Base-by-base conservation (phyloP, 495 filamentous ascomycete genomes). In the Xylaria castorea region DNA sequence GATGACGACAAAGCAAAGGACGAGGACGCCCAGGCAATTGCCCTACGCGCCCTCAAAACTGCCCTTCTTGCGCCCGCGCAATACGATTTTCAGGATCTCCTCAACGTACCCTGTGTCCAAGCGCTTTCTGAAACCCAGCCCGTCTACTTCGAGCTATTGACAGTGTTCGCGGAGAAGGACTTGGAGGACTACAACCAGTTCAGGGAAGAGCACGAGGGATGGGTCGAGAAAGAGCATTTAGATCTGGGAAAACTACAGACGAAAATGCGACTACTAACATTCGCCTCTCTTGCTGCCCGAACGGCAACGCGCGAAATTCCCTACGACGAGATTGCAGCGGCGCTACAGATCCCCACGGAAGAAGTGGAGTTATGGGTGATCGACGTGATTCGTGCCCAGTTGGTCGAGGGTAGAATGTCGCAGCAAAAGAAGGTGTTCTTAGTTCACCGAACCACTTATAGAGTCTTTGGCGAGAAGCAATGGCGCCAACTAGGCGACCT, bases 351-450 rank as follows among this genome's bases (percentile, higher is more conserved):
- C 51, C 89, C 92, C 22, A 74, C 80, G 36, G 90, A 92, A 70
- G 94, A 98, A 58, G 93, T 97, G 12, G 96, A 99, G 87, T 92
- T 94, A 87, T 99, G 96, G 96, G 92, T 97, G 65, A 99, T 99
- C 74, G 97, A 99, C 81, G 94, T 95, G 63, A 97, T 99, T 82
- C 92, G 97, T 51, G 93, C 94, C 51, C 93, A 93, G 44, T 90
- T 99, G 25, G 92, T 98, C 65, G 96, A 99, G 85, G 96, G 96
- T 73, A 95, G 96, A 82, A 87, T 99, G 64, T 93, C 91, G 30
- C 96, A 99, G 84, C 88, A 94, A 76, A 93, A 93, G 74, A 89
- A 94, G 79, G 92, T 94, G 36, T 98, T 99, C 87, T 85, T 97
- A 18, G 93, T 99, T 55, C 96, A 99, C 85, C 88, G 94, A 72